A percentile compares a stretch with the other conserved stretches of the same genome.
These are phyloP conservation scores for Fomitopsis schrenkii DNA, from an alignment of 1,284 basidiomycete species.

Conservation along the genomic window DNA sequence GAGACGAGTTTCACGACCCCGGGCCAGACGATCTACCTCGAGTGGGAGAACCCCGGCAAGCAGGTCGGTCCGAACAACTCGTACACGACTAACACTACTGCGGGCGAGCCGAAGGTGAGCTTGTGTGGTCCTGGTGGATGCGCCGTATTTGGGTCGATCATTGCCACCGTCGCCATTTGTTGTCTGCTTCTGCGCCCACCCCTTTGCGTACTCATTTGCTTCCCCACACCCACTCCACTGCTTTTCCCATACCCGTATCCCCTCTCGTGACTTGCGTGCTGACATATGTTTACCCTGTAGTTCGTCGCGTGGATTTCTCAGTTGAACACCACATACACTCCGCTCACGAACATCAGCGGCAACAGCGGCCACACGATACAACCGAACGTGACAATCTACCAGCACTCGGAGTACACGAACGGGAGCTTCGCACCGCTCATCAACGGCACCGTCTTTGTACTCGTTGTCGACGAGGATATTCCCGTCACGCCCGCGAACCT, in stretches of 20 bases:
- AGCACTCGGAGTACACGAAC: constrained; percentile 10
- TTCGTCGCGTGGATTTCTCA: constrained; percentile 54
- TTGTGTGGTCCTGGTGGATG: too few species aligned
- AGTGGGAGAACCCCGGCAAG: constrained; percentile 56
- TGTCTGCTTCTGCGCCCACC: not conserved
- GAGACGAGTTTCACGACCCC: constrained; percentile 41
- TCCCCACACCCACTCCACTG: not conserved
- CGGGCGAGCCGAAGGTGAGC: constrained; percentile 38
- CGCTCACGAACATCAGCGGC: constrained; percentile 39
- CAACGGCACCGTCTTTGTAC: constrained; percentile 56
- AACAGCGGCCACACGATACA: constrained; percentile 45
- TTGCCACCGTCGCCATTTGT: not conserved
- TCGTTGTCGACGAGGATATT: constrained; percentile 46
- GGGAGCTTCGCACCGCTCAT: constrained; percentile 30
- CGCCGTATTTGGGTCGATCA: not conserved
- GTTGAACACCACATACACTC: constrained; percentile 62
- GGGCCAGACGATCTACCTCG: constrained; percentile 44
- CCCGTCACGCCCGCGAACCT: constrained; percentile 61
- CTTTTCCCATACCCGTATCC: not conserved
- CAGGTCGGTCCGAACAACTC: constrained; percentile 44
- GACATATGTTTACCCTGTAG: constrained; percentile 14
- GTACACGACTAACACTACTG: constrained; percentile 48
- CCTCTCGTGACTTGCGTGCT: constrained; percentile 3
- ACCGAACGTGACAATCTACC: constrained; percentile 41
- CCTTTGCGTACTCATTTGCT: not conserved